Evolutionary conservation across 371 early-diverging fungal species (phyloP).

Genomic region (Dinochytrium kinnereticum): DNA sequence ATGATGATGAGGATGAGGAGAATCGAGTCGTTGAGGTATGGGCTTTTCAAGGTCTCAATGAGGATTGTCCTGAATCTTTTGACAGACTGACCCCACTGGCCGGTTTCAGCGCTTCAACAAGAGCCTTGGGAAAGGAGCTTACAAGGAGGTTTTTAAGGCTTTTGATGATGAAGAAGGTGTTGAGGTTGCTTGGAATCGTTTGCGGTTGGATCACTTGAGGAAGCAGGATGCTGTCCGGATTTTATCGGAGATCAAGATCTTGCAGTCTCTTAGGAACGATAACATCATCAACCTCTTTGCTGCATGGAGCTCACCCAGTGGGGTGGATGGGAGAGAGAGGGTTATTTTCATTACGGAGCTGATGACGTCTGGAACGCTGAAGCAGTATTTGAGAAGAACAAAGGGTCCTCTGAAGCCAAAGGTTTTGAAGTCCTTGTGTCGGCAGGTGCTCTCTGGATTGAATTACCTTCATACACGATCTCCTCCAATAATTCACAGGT

Average conservation of each 20-base stretch:
- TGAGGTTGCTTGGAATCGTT: constrained; percentile 93
- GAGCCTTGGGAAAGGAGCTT: constrained; percentile 82
- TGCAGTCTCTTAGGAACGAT: constrained; percentile 82
- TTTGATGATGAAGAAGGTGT: constrained; percentile 90
- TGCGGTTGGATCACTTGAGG: constrained; percentile 66
- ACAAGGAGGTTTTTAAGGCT: constrained; percentile 87
- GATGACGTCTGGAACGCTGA: constrained; percentile 90
- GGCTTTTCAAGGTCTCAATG: neutral
- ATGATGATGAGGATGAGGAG: constrained; percentile 42
- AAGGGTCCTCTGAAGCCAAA: constrained; percentile 71
- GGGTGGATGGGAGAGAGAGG: constrained; percentile 57
- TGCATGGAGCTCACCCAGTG: constrained; percentile 33
- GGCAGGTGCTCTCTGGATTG: constrained; percentile 83
- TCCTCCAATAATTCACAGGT: constrained; percentile 89
- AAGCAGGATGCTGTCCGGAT: constrained; percentile 64
- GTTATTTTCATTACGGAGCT: constrained; percentile 91
- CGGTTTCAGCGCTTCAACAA: constrained; percentile 72
- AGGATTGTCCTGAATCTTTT: neutral
- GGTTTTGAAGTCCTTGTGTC: constrained; percentile 79
- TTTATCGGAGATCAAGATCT: constrained; percentile 62
- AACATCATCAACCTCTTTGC: constrained; percentile 71
- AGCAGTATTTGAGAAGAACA: constrained; percentile 76
- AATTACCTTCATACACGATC: constrained; percentile 78
- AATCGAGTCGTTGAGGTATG: constrained; percentile 38
- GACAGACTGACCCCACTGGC: constrained; percentile 67